Evolutionary conservation across 2,329 filamentous ascomycete genomes (phyloP), one percentile per base, ranked within the genome.

Genomic region (Penicillium sp.): DNA sequence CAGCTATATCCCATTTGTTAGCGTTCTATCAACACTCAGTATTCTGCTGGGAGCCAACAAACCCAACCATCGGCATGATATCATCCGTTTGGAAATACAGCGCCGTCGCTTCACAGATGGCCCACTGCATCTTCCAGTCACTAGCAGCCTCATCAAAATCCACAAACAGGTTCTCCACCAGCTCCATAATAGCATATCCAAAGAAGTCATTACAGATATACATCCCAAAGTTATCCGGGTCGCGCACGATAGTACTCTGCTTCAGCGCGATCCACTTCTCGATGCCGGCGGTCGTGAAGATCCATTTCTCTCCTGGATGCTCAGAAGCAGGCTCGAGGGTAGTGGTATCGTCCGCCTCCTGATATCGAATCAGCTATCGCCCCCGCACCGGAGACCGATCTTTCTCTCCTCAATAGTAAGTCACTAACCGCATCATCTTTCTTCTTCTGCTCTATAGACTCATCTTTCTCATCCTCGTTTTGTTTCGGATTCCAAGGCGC

Each of bases 121-220:
- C 69, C 76, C 74, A 79, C 59, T 76, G 69, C 57, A 76, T 73
- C 48, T 69, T 71, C 75, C 72, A 75, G 35, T 73, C 63, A 21
- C 64, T 65, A 8, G 62, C 59, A 4, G 69, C 75, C 52, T 78
- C 73, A 3, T 67, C 62, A 42, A 77, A 78, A 50, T 79, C 73
- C 6, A 78, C 63, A 1, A 81, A 43, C 6, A 73, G 57, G 51
- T 81, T 82, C 63, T 81, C 70, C 5, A 80, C 25, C 0, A 78
- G 61, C 66, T 82, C 78, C 0, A 81, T 42, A 8, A 68, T 51
- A 1, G 79, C 79, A 45, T 78, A 80, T 4, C 57, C 67, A 6
- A 51, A 63, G 47, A 76, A 75, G 58, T 81, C 75, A 51, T 80
- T 81, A 64, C 72, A 80, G 2, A 74, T 74, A 62, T 79, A 69